Base-by-base conservation (phyloP, 2,329 filamentous ascomycete species). In the Xylaria digitata region DNA sequence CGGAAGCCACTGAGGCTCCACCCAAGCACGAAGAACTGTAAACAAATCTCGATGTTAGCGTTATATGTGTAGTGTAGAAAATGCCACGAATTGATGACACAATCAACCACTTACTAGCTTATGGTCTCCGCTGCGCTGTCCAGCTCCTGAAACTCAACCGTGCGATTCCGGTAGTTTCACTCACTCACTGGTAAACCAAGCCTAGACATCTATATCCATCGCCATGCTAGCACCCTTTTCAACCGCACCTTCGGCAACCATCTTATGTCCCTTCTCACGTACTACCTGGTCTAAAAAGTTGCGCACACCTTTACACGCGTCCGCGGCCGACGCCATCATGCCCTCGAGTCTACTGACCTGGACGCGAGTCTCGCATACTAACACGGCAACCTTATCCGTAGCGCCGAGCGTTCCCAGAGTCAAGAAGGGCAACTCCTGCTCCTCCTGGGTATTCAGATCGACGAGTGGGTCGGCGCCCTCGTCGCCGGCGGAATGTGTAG, bases 241-340 rank as follows among this genome's bases (percentile, higher is more conserved):
- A 26, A 85, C 81, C 4, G 81, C 80, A 0, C 85, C 85, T 70
- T 87, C 86, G 49, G 82, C 81, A 15, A 93, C 78, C 82, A 93
- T 87, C 76, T 84, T 85, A 66, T 81, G 83, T 3, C 92, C 92
- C 78, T 90, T 90, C 50, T 87, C 87, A 76, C 90, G 88, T 52
- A 98, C 90, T 15, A 96, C 90, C 6, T 85, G 84, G 78, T 98
- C 94, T 74, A 99, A 77, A 56, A 97, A 91, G 71, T 89, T 86
- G 70, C 92, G 87, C 45, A 98, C 89, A 77, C 94, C 91, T 80
- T 91, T 93, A 79, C 95, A 98, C 5, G 94, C 96, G 77, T 97
- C 94, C 55, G 97, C 89, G 0, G 92, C 95, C 1, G 97, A 93
- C 0, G 92, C 93, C 73, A 99, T 82, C 94, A 99, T 97, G 0